Base-by-base conservation (phyloP, 1,139 yeast species). In the Suhomyces terraborum region DNA sequence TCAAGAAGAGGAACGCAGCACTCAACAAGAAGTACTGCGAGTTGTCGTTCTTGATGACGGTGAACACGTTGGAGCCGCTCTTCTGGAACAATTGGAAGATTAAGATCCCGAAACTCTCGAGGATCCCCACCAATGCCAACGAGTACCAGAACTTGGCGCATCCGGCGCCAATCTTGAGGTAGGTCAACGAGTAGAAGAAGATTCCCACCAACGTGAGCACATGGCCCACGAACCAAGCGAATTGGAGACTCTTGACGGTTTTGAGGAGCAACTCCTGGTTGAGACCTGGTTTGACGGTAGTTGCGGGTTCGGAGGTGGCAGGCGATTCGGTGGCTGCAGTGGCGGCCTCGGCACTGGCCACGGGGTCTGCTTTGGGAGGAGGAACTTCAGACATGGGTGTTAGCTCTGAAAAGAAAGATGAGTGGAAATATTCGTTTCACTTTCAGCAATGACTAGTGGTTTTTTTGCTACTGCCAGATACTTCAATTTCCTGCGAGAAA, bases 61-160 rank as follows among this genome's bases (percentile, higher is more conserved):
- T 54, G 24, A 31, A 30, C 16, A 48, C 36, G 34, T 44, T 46
- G 35, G 41, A 39, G 26, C 72, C 66, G 61, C 56, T 55, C 54
- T 65, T 70, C 43, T 57, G 62, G 38, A 64, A 51, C 44, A 61
- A 52, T 55, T 88, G 93, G 63, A 72, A 82, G 22, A 86, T 64
- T 45, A 88, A 85, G 49, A 91, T 79, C 18, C 88, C 89, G 62
- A 88, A 89, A 27, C 95, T 82, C 51, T 75, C 77, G 36, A 87
- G 59, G 6, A 86, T 82, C 12, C 93, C 86, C 9, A 82, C 38
- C 48, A 81, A 81, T 2, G 87, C 75, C 42, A 78, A 56, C 41
- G 78, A 73, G 66, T 87, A 88, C 72, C 84, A 75, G 43, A 62
- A 39, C 55, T 50, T 49, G 73, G 75, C 55, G 51, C 54, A 37